Evolutionary conservation across 2,329 filamentous ascomycete species (phyloP), one percentile per base, ranked within the genome.

Genomic region (Apiospora aurea): DNA sequence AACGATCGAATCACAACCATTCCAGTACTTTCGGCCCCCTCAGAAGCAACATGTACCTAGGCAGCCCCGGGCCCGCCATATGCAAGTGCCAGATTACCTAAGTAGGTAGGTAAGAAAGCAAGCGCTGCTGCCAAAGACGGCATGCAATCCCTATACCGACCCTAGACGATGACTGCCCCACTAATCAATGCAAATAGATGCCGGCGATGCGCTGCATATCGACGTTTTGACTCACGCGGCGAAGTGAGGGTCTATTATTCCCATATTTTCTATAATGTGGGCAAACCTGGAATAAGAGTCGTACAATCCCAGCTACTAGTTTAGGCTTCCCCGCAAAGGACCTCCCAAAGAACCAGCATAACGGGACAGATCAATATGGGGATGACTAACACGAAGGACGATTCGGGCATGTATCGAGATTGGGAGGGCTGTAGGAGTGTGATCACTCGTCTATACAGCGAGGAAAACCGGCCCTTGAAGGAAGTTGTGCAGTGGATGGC

Each of bases 401-500:
- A 41, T 0, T 41, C 10, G 57, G 57, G 34, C 18, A 41, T 64
- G 21, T 41, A 64, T 41, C 57, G 57, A 11, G 53, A 47, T 38
- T 53, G 44, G 69, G 69, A 70, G 47, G 69, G 44, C n/a, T 49
- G 49, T 49, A 46, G 26, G 44, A 4, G 44, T 24, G 18, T 69
- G 26, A 69, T 69, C 26, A 69, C 67, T 38, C 67, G 47, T 16
- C 44, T 69, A 38, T 69, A 69, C 34, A 46, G 44, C 26, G 67
- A 34, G 14, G 44, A 69, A 18, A 69, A 69, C 44, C 44, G 43
- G 44, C 67, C 67, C 18, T 44, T 69, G 44, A 69, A 69, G 21
- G 29, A 69, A 38, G 67, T 69, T 44, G 67, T 69, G 26, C 26
- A 49, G n/a, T 34, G 47, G 43, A 69, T 69, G 67, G 44, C 44